Evolutionary conservation across 495 filamentous ascomycete genomes (phyloP).

Genomic region (Penicillium paradoxum): DNA sequence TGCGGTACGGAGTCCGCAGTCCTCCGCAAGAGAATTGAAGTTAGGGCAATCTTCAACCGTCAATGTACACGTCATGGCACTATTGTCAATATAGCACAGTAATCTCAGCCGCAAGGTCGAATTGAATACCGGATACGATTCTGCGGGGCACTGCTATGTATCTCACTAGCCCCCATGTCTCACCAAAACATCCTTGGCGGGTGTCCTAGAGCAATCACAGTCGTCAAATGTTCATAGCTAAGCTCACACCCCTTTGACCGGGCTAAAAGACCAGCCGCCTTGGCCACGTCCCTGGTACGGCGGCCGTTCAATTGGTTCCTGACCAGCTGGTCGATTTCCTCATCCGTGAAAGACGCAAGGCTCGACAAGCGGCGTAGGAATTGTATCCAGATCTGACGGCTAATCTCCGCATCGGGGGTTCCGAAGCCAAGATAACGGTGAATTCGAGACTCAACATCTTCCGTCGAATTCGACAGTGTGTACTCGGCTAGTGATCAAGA

Average conservation of each 20-base stretch:
- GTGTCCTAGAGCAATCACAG: not conserved
- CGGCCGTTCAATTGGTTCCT: slow-evolving; percentile 26
- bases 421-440: slow-evolving; percentile 46
- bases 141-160: no score
- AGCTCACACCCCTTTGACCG: no score
- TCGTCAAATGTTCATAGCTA: no score
- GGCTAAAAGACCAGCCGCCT: slow-evolving; percentile 35
- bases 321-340: slow-evolving; percentile 27
- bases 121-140: no score
- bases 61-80: no score
- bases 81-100: no score
- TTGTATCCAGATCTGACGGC: slow-evolving; percentile 29
- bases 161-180: no score
- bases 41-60: no score
- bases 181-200: no score
- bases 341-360: slow-evolving; percentile 17
- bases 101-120: no score
- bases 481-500: slow-evolving; percentile 54
- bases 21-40: no score
- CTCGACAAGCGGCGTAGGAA: slow-evolving; percentile 24
- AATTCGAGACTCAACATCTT: slow-evolving; percentile 49
- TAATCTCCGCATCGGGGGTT: slow-evolving; percentile 29
- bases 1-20: no score
- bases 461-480: slow-evolving; percentile 37
- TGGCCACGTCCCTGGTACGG: slow-evolving; percentile 51